Evolutionary conservation across 345 rosid genomes (phyloP), one percentile per base, ranked within the genome.

Genomic region (Rubroshorea leprosula): DNA sequence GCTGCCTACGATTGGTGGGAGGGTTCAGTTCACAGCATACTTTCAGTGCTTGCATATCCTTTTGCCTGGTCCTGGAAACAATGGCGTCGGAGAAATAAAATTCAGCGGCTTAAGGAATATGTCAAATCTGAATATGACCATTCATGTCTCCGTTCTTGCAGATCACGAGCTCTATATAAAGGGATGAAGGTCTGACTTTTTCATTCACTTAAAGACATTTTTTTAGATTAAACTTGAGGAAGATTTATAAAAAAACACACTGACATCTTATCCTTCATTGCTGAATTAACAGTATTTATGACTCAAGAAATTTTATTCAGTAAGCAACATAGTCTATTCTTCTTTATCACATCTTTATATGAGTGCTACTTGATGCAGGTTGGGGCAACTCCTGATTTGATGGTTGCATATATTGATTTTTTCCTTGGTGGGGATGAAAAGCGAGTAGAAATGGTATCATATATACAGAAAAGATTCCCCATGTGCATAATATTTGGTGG

Each of bases 1-100:
- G 94, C 99, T 62, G 97, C 97, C 46, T 93, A 87, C 80, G 91
- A 93, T 70, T 93, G 99, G 99, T 93, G 99, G 99, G 99, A 93
- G 78, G 99, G 99, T 62, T 89, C 99, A 38, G 85, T 89, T 25
- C 96, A 89, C 68, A 85, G 94, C 74, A 93, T 93, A 68, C 86
- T 93, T 15, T 79, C 89, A 61, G 74, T 93, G 65, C 85, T 93
- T 62, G 97, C 96, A 64, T 83, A 86, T 72, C 99, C 99, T 62
- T 87, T 89, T 60, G 91, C 99, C 59, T 93, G 99, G 97, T 93
- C 99, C 24, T 93, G 99, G 99, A 87, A 89, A 68, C 97, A 93
- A 57, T 93, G 97, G 97, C 81, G 97, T 21, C 77, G 84, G 63
- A 87, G 86, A 70, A 87, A 76, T 55, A 93, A 93, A 69, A 71